A percentile compares a stretch with the other conserved stretches of the same genome.
Conservation (phyloP, 495 filamentous ascomycete genomes). For the Xylaria telfairii region DNA sequence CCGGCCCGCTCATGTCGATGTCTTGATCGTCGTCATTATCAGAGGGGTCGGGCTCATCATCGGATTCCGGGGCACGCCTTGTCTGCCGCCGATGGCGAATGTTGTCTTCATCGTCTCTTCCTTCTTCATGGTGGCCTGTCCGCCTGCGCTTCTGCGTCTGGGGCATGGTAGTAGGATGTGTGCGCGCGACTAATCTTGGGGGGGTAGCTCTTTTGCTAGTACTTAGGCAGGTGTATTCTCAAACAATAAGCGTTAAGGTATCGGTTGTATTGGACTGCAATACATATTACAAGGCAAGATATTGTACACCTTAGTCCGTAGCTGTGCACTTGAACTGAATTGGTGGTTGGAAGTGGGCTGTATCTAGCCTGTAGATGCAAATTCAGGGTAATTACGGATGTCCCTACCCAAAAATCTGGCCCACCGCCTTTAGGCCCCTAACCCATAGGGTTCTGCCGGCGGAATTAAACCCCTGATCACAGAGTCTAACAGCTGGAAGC, state of each 20-base stretch:
- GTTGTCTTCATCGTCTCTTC: constrained; percentile 26
- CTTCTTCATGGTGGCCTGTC: constrained; percentile 30
- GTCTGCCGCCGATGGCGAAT: constrained; percentile 30
- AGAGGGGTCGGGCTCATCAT: constrained; percentile 41
- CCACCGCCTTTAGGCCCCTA: no score
- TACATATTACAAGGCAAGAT: background rate
- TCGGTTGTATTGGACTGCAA: background rate
- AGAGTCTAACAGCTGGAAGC: no score
- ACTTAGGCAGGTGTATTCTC: background rate
- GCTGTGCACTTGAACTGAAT: background rate
- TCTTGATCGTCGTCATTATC: constrained; percentile 43
- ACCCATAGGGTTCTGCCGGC: no score
- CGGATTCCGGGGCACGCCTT: constrained; percentile 37
- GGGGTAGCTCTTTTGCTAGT: background rate
- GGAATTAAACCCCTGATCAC: no score
- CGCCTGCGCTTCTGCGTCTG: constrained; percentile 34
- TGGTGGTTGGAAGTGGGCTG: background rate
- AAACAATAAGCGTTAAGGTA: background rate
- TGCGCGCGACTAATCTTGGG: background rate
- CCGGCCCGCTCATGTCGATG: constrained; percentile 41
- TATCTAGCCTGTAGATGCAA: background rate
- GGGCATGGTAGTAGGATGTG: constrained; percentile 30
- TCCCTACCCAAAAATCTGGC: no score
- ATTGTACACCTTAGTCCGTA: background rate
- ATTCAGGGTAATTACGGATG: background rate